These are phyloP conservation scores for Chlorella sp. DNA, from an alignment of 139 green algal species.

Conservation along the genomic window DNA sequence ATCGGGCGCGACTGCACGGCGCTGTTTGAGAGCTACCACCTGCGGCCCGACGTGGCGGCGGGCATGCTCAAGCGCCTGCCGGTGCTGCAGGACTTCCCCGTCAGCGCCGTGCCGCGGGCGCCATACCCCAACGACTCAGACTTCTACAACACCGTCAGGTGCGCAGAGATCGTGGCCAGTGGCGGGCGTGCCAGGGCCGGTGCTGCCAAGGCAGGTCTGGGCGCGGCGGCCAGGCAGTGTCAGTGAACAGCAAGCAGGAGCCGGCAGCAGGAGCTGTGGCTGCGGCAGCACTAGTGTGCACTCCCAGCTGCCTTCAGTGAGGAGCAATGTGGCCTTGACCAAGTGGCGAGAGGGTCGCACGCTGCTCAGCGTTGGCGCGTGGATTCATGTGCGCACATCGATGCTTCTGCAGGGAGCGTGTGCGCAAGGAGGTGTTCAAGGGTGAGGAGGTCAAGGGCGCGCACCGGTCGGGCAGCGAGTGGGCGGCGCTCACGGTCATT, in stretches of 20 bases:
- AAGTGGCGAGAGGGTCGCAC: too few species aligned
- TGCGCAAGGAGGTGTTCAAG: slow-evolving; percentile 76
- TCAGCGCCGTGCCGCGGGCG: slow-evolving; percentile 62
- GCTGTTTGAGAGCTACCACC: slow-evolving; percentile 80
- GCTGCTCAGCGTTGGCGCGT: too few species aligned
- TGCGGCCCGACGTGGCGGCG: slow-evolving; percentile 55
- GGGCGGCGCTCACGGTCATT: slow-evolving; percentile 53
- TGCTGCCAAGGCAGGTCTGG: too few species aligned
- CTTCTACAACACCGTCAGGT: slow-evolving; percentile 54
- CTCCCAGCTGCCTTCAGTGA: too few species aligned
- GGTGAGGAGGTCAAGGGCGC: slow-evolving; percentile 56
- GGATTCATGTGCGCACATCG: too few species aligned
- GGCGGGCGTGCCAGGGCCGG: too few species aligned
- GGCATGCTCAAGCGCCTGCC: slow-evolving; percentile 54
- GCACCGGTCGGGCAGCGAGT: slow-evolving; percentile 66
- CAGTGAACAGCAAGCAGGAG: too few species aligned
- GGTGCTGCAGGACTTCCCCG: slow-evolving; percentile 66
- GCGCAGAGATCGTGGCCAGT: not conserved
- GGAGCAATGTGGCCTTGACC: too few species aligned
- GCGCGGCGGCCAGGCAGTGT: too few species aligned
- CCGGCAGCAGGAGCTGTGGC: too few species aligned
- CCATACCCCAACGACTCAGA: slow-evolving; percentile 73
- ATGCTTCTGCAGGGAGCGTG: slow-evolving; percentile 43
- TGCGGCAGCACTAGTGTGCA: too few species aligned
- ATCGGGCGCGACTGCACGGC: slow-evolving; percentile 70